Evolutionary conservation across 164 flowering plant genomes (phyloP).

Genomic region (Euptelea pleiosperma): DNA sequence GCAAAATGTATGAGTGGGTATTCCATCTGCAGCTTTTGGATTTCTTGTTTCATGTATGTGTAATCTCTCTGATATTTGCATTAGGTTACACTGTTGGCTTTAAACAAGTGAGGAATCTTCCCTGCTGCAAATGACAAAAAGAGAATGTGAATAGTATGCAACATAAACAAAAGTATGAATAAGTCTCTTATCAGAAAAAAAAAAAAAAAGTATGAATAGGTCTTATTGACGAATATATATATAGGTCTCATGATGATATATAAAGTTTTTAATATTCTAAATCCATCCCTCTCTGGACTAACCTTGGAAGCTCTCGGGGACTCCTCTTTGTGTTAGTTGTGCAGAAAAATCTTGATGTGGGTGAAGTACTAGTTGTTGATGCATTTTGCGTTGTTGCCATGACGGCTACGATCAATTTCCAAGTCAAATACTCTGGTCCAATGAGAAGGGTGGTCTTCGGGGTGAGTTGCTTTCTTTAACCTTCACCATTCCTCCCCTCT

Average conservation of each 20-base stretch:
- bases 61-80: not conserved
- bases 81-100: not conserved
- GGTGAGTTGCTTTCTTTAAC: constrained; percentile 40
- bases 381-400: constrained; percentile 78
- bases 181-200: too few species aligned
- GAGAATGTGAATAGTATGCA: not conserved
- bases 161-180: not conserved
- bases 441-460: constrained; percentile 81
- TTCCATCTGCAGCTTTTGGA: too few species aligned
- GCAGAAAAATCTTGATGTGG: constrained; percentile 92
- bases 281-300: constrained; percentile 6
- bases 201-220: too few species aligned
- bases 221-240: too few species aligned
- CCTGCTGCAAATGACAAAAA: not conserved
- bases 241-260: not conserved
- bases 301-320: constrained; percentile 8
- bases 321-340: constrained; percentile 51
- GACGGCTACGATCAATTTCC: constrained; percentile 59
- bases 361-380: constrained; percentile 79
- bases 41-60: not conserved
- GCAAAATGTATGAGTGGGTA: too few species aligned
- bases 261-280: not conserved
- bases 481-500: not conserved
- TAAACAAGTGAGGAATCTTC: not conserved
- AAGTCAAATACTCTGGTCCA: constrained; percentile 71